Evolutionary conservation across 495 filamentous ascomycete genomes (phyloP).

Genomic region (Annulohypoxylon moriforme): DNA sequence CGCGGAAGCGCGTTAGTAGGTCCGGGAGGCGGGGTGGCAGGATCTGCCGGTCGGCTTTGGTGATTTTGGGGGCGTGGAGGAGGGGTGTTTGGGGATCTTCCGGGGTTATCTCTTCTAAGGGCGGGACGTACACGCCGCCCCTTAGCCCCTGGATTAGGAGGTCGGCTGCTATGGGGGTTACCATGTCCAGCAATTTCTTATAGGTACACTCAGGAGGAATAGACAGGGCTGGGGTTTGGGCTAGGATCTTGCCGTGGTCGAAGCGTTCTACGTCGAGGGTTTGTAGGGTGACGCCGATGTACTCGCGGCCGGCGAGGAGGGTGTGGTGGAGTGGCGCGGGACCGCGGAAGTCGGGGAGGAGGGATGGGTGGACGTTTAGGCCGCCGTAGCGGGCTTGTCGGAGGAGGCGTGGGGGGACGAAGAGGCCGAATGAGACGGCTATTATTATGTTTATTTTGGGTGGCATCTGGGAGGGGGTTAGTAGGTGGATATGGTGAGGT

Average conservation of each 20-base stretch:
- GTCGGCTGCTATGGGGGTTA: conserved; percentile 65
- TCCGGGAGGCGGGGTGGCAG: background rate
- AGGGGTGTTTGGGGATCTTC: background rate
- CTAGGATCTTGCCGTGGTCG: conserved; percentile 79
- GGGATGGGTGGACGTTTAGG: conserved; percentile 93
- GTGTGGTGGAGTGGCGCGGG: conserved; percentile 82
- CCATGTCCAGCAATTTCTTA: conserved; percentile 43
- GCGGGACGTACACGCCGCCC: conserved; percentile 72
- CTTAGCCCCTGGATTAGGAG: conserved; percentile 72
- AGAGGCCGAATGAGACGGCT: conserved; percentile 94
- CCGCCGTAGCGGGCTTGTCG: conserved; percentile 79
- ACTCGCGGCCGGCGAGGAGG: conserved; percentile 66
- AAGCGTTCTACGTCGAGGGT: conserved; percentile 80
- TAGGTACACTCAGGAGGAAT: conserved; percentile 31
- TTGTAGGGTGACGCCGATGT: conserved; percentile 83
- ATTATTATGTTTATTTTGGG: conserved; percentile 81
- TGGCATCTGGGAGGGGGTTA: conserved; percentile 62
- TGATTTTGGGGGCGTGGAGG: conserved; percentile 56
- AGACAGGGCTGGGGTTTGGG: conserved; percentile 61
- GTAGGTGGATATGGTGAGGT: background rate
- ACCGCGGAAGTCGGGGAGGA: conserved; percentile 85
- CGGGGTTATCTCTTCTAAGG: conserved; percentile 26
- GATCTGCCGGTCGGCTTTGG: conserved; percentile 47
- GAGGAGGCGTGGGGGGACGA: conserved; percentile 83
- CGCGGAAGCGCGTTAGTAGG: conserved; percentile 19